phyloP scores from a whole-genome alignment of 2,329 filamentous ascomycete genomes.

The Kalmusia sp. region DNA sequence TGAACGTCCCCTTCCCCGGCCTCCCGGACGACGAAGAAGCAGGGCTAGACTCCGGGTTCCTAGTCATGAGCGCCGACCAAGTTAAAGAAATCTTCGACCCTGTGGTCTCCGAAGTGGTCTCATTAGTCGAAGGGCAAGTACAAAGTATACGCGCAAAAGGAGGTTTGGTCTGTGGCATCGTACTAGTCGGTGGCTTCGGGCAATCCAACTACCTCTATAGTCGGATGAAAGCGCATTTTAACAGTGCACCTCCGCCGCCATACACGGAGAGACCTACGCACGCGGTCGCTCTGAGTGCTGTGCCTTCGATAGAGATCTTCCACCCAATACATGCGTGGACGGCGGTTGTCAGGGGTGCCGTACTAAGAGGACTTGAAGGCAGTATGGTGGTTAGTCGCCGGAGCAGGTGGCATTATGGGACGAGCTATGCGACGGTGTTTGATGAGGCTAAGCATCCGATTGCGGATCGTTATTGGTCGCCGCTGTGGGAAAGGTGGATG shows the following conservation, averaged over 20 bases:
- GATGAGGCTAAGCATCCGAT: slow-evolving; percentile 77
- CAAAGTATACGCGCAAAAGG: slow-evolving; percentile 47
- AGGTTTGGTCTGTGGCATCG: slow-evolving; percentile 66
- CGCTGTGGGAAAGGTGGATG: slow-evolving; percentile 83
- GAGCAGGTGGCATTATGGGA: slow-evolving; percentile 79
- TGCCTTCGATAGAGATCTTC: slow-evolving; percentile 75
- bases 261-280: slow-evolving; percentile 76
- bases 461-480: slow-evolving; percentile 78
- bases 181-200: slow-evolving; percentile 82
- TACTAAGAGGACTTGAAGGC: slow-evolving; percentile 76
- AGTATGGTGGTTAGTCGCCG: slow-evolving; percentile 80
- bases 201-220: slow-evolving; percentile 78
- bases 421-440: slow-evolving; percentile 81
- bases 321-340: slow-evolving; percentile 85
- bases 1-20: slow-evolving; percentile 80
- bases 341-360: slow-evolving; percentile 78
- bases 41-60: slow-evolving; percentile 76
- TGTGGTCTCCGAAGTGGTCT: slow-evolving; percentile 65
- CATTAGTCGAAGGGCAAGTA: slow-evolving; percentile 53
- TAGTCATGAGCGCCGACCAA: slow-evolving; percentile 73
- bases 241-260: slow-evolving; percentile 56
- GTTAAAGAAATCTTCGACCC: slow-evolving; percentile 79
- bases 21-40: slow-evolving; percentile 77
- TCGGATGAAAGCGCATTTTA: slow-evolving; percentile 73
- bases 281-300: slow-evolving; percentile 58